Evolutionary conservation across 805 yeast species (phyloP), one percentile per base, ranked within the genome.

Genomic region (Hanseniaspora vineae): DNA sequence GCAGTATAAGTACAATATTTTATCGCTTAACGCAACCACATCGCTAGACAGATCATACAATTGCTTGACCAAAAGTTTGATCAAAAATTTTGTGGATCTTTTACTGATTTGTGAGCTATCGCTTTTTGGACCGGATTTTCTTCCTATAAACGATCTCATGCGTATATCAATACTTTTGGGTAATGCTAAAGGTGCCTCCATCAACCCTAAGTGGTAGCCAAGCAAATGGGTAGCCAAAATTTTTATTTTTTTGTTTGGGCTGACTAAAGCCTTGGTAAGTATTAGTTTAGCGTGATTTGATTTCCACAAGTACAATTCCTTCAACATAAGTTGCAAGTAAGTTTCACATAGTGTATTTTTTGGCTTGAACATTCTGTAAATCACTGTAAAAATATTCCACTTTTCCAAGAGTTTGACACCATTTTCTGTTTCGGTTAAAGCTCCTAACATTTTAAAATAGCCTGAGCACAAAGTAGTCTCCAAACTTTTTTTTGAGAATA

Each of bases 331-430:
- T 31, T 73, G 64, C 12, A 84, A 66, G 42, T 86, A 64, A 53
- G 76, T 80, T 46, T 80, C 47, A 8, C 60, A 78, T 32, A 84
- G 67, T 35, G 69, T 61, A 12, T 75, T 69, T 4, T 72, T 66
- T 35, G 73, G 73, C 50, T 72, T 72, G 15, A 84, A 70, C 47
- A 88, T 75, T 55, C 85, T 85, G 55, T 83, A 81, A 46, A 88
- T 69, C 64, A 85, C 79, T 49, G 81, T 88, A 64, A 86, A 85
- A 50, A 90, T 73, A 55, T 88, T 83, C 92, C 95, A 85, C 51
- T 84, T 79, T 45, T 79, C 83, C 49, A 92, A 60, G 54, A 90
- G 69, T 42, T 70, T 70, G 20, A 84, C 62, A 0, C 98, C 98
- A 44, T 73, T 70, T 0, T 66, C 58, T 37, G 75, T 71, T 2